Evolutionary conservation across 352 stramenopile species (phyloP), one percentile per base, ranked within the genome.

Genomic region (Blastocystis hominis): DNA sequence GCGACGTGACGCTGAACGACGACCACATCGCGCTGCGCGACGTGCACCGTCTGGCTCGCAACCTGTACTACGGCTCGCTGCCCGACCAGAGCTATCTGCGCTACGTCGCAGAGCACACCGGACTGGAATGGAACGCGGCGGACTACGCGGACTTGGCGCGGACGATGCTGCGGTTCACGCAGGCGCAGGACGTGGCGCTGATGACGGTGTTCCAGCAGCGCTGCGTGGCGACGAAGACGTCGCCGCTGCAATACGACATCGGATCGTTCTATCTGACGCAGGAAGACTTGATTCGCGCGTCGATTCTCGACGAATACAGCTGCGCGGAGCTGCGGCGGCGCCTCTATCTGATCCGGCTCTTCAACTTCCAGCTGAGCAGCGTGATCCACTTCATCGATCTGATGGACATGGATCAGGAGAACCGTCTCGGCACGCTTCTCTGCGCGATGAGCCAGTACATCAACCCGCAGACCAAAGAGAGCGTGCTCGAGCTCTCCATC

Each of bases 391-490:
- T 62, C 47, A 87, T 87, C n/a, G 77, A 87, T 42, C 77, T 87
- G 42, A 87, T 87, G 77, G 62, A 87, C 55, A 87, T 75, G 66
- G 62, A 44, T 30, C 77, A 87, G 66, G 77, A 87, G 66, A 87
- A 87, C 44, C 77, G 77, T 24, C 40, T 87, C 15, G 77, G 77
- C 2, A 64, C 77, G 4, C 68, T 87, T 6, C 77, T 87, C 24
- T 87, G 77, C 44, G 46, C 62, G 10, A 78, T 87, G 66, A 63
- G 38, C 17, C 55, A 78, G 62, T 87, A 78, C 36, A 87, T 87
- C 50, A 46, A 78, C 42, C 77, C 77, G 0, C 20, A 38, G 30
- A 87, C 63, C 9, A 87, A 87, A 44, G 77, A 87, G 66, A 87
- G 66, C 36, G 77, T 87, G 40, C 24, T 87, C n/a, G 77, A 87